Evolutionary conservation across 208 protist genomes (phyloP), one percentile per base, ranked within the genome.

Genomic region (Acanthamoeba lenticulata): DNA sequence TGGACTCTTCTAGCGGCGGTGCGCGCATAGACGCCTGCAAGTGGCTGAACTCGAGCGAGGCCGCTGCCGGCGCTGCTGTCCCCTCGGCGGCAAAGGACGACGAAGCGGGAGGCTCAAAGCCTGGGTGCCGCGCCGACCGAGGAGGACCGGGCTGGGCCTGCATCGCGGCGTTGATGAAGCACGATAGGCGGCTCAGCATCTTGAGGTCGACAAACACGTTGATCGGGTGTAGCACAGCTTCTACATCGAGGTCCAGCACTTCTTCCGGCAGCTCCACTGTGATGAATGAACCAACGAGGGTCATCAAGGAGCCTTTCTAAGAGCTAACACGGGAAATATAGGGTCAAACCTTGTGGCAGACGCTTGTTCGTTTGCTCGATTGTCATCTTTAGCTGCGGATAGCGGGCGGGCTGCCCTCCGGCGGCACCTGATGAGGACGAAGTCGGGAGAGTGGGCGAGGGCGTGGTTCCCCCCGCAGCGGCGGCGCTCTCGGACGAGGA

Each of bases 351-450:
- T 49, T 91, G 67, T 9, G 1, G 52, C 1, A 42, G 24, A 32
- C 29, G n/a, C 55, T 72, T 91, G 55, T 91, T 91, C 32, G 55
- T 91, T 19, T 91, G 85, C 55, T 72, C 36, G n/a, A 91, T 91
- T 1, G 49, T 32, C 29, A 47, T 72, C 55, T 91, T 65, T 2
- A 91, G 24, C 3, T 91, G 45, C 24, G 85, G 85, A n/a, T 32
- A 29, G 19, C 67, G 67, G 19, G 57, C 4, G 40, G 19, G 24
- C 13, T 34, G 77, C 15, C 57, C 45, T 19, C 4, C 7, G 74
- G 6, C 24, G n/a, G 3, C 44, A 2, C 36, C 29, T 27, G 45
- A 52, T 5, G 36, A 11, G 29, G 42, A 38, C 19, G 42, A 27
- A 24, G 7, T n/a, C 15, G 38, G n/a, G 17, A 44, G 9, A 6